These are phyloP conservation scores for Grosmannia serpens DNA, from an alignment of 2,329 filamentous ascomycete species.

Conservation along the genomic window DNA sequence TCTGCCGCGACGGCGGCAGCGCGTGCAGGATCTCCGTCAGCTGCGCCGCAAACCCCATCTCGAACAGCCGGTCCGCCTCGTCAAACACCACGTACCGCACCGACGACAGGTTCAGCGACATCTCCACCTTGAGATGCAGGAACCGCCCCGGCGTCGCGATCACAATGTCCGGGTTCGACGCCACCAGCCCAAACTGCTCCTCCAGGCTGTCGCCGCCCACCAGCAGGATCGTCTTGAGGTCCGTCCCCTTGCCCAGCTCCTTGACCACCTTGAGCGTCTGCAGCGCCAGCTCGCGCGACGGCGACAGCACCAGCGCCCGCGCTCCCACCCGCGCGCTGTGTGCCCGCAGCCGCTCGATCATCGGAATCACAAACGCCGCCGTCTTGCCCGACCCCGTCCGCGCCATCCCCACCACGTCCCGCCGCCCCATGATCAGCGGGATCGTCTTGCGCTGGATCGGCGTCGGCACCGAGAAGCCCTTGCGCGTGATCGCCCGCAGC, in stretches of 20 bases:
- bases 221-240: conserved; percentile 78
- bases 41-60: conserved; percentile 96
- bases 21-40: conserved; percentile 87
- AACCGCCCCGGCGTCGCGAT: conserved; percentile 96
- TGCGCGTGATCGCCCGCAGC: conserved; percentile 81
- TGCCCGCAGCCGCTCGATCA: conserved; percentile 86
- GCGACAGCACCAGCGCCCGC: conserved; percentile 78
- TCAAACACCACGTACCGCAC: conserved; percentile 95
- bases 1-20: conserved; percentile 74
- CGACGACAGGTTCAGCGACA: conserved; percentile 82
- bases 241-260: conserved; percentile 81
- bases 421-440: conserved; percentile 74
- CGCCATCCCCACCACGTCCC: conserved; percentile 98
- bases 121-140: conserved; percentile 92
- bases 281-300: conserved; percentile 84
- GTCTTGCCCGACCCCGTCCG: conserved; percentile 98
- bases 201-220: conserved; percentile 94
- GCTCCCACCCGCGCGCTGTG: conserved; percentile 82
- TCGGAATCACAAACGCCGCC: conserved; percentile 93
- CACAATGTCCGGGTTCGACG: conserved; percentile 89
- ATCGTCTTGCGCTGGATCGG: conserved; percentile 97
- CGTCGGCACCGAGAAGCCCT: conserved; percentile 92
- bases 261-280: conserved; percentile 96
- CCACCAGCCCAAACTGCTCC: conserved; percentile 89
- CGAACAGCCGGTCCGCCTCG: conserved; percentile 91